Percentiles rank a stretch among this genome's conserved stretches.
Evolutionary conservation across 495 filamentous ascomycete species (phyloP).

Genomic region (Neohortaea acidophila): DNA sequence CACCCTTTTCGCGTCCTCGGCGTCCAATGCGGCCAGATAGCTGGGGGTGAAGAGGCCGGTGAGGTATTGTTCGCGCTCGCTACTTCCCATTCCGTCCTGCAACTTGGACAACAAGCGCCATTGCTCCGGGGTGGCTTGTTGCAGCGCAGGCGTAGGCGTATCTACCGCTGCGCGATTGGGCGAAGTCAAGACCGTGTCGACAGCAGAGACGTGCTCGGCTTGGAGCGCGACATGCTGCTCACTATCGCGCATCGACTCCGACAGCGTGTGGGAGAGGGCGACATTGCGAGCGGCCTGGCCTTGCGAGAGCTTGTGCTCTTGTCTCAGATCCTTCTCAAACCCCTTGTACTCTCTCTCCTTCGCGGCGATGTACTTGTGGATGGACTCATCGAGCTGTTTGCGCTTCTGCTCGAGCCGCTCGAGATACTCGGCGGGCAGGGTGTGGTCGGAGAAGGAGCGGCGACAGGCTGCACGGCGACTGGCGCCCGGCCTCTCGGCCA

Average conservation of each 20-base stretch:
- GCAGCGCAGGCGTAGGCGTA: too few species aligned
- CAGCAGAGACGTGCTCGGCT: not conserved
- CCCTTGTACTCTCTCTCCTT: constrained; percentile 18
- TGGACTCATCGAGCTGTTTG: constrained; percentile 17
- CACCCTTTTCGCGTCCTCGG: constrained; percentile 1
- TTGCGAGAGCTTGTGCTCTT: constrained; percentile 1
- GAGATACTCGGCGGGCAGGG: constrained; percentile 13
- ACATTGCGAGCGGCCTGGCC: not conserved
- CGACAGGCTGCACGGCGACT: too few species aligned
- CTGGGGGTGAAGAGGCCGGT: constrained; percentile 15
- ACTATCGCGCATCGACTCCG: not conserved
- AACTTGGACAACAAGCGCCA: too few species aligned
- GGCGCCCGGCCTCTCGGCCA: too few species aligned
- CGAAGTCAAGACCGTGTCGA: not conserved
- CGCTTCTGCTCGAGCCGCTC: constrained; percentile 17
- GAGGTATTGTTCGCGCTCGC: constrained; percentile 15
- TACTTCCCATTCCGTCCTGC: constrained; percentile 3
- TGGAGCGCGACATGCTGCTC: not conserved
- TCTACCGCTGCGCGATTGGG: too few species aligned
- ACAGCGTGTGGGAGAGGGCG: too few species aligned
- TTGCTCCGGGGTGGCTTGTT: too few species aligned
- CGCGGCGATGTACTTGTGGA: constrained; percentile 15
- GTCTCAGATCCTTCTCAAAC: constrained; percentile 8
- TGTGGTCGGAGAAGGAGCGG: constrained; percentile 1
- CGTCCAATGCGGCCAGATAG: constrained; percentile 12